These are phyloP conservation scores for Colletotrichum cereale DNA, from an alignment of 2,329 filamentous ascomycete genomes.

Conservation along the genomic window DNA sequence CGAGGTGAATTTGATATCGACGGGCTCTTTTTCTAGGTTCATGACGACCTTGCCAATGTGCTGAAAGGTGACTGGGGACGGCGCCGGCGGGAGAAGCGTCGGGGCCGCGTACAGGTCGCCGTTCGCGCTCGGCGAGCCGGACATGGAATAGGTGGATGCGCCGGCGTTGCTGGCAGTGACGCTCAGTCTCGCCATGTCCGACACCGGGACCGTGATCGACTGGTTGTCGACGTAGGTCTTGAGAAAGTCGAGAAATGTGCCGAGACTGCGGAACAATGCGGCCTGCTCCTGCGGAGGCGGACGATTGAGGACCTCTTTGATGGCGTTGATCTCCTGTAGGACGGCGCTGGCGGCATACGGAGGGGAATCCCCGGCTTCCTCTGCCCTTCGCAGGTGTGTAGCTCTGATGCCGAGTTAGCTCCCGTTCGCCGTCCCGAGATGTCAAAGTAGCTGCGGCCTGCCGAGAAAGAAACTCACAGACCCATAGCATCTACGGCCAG, in stretches of 20 bases:
- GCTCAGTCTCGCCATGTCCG: conserved; percentile 3
- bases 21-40: conserved; percentile 32
- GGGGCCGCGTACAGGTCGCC: neutral
- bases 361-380: conserved; percentile 29
- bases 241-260: conserved; percentile 8
- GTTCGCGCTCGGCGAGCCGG: neutral
- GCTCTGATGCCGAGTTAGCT: conserved; percentile 4
- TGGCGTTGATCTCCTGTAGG: conserved; percentile 24
- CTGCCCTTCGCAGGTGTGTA: conserved; percentile 13
- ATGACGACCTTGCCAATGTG: conserved; percentile 31
- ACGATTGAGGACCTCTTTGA: conserved; percentile 10
- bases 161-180: neutral
- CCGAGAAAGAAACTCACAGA: conserved; percentile 21
- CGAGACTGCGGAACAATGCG: neutral
- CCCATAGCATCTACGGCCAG: conserved; percentile 18
- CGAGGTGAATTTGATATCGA: conserved; percentile 30
- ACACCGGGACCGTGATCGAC: neutral
- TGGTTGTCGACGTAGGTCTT: conserved; percentile 23
- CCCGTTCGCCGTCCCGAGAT: no score
- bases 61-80: conserved; percentile 15
- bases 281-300: neutral
- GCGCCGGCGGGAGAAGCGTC: neutral
- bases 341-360: conserved; percentile 30
- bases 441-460: neutral
- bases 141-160: neutral